Evolutionary conservation across 129 eudicot genomes (phyloP), one percentile per base, ranked within the genome.

Genomic region (Lactuca sativa): DNA sequence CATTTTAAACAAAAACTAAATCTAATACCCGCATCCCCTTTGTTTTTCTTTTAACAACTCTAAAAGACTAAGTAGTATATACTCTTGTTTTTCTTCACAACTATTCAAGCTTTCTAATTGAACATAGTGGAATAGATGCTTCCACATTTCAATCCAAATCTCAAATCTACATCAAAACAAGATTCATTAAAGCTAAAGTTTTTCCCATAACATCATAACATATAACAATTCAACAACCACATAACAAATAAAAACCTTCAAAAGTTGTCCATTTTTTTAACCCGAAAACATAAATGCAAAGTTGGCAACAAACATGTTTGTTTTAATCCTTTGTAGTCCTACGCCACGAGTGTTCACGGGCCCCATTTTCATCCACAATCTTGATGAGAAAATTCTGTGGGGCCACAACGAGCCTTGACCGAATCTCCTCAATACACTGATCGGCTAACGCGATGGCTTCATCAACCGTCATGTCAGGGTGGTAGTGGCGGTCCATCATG

Each of bases 401-500:
- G 52, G 99, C 99, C 57, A 95, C 89, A 9, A 90, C 99, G 40
- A 95, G 80, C 82, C 99, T 87, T 13, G 91, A 83, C 12, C 97
- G 80, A 4, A 95, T 95, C 67, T 95, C 99, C 34, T 79, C 61
- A 8, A 95, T 85, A 91, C 90, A 80, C 73, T 90, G 81, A 44
- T 95, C 99, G 13, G 90, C 97, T 73, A 95, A 79, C 59, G 84
- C 82, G 13, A 95, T 74, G 10, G 99, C 99, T 70, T 90, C 99
- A 52, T 95, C 99, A 4, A 90, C 82, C 0, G 91, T 75, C 99
- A 95, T 95, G 77, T 86, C 88, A 11, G 72, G 80, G 32, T 82
- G 90, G 83, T 85, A 95, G 76, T 90, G 86, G 43, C 96, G 86
- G 62, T 95, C 99, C 99, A 95, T 95, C 99, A 90, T 95, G 72